Evolutionary conservation across 371 early-diverging fungal species (phyloP), one percentile per base, ranked within the genome.

Genomic region (Mucor mucedo): DNA sequence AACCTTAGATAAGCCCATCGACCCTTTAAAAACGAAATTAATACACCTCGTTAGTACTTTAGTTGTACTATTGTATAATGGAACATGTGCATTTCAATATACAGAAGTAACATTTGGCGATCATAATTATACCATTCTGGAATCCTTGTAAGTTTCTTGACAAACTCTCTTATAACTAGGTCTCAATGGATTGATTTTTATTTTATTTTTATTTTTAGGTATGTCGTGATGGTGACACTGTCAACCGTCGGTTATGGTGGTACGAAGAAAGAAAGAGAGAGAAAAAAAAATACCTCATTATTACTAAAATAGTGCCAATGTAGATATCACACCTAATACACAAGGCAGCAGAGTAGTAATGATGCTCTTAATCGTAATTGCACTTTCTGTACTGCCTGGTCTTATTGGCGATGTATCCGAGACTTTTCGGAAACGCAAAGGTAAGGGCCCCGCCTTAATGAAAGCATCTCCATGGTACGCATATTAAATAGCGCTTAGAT

Each of bases 241-340:
- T 85, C 90, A 1, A 93, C 93, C 0, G 93, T 93, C 10, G 93
- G 93, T 0, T 93, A 91, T 63, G 93, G 93, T 39, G 80, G 62
- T 62, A 54, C 28, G 35, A 21, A 21, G 21, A 21, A 21, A 21
- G 21, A 21, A 21, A 21, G 21, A 21, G 21, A 21, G 1, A 21
- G 21, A 21, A 21, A 10, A 48, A 8, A 27, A 21, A 48, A 28
- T 48, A 48, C 48, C 48, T 48, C 42, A 56, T 35, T 2, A 6
- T 4, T 1, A 16, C 4, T 29, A 11, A 42, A 48, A 42, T 48
- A 45, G 47, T 35, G 48, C 14, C 38, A 21, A 33, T 40, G 29
- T 54, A 62, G 62, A 93, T 63, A 86, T 93, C 42, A 86, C 89
- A 0, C 85, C 92, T 4, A 71, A 79, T 41, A 82, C 90, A 0